Conservation (phyloP, 805 yeast genomes). For the Wickerhamomyces bovis region DNA sequence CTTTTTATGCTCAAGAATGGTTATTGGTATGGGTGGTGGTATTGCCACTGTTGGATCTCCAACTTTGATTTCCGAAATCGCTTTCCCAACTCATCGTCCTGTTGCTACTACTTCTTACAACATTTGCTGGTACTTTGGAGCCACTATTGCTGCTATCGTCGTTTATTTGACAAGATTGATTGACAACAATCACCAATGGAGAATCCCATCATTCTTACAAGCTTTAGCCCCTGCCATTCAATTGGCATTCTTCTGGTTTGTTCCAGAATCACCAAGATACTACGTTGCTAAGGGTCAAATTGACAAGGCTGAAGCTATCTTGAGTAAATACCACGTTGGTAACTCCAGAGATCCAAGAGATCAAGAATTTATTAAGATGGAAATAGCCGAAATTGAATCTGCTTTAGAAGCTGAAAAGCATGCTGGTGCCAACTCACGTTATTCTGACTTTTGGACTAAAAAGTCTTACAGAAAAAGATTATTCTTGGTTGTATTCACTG, state of each 20-base stretch:
- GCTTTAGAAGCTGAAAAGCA: constrained; percentile 36
- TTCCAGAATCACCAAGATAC: constrained; percentile 49
- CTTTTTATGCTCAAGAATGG: constrained; percentile 27
- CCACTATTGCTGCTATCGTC: constrained; percentile 35
- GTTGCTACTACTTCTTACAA: constrained; percentile 30
- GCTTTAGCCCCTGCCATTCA: constrained; percentile 41
- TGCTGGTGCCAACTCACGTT: constrained; percentile 25
- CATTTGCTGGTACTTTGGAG: constrained; percentile 47
- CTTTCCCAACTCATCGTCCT: constrained; percentile 27
- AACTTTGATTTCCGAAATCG: constrained; percentile 40
- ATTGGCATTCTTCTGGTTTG: constrained; percentile 27
- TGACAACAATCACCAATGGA: constrained; percentile 38
- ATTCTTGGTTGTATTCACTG: constrained; percentile 28
- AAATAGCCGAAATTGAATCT: constrained; percentile 33
- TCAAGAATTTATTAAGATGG: constrained; percentile 28
- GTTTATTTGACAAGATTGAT: constrained; percentile 25
- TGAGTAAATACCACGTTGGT: constrained; percentile 34
- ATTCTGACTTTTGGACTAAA: constrained; percentile 30
- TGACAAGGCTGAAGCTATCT: constrained; percentile 37
- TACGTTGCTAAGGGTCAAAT: constrained; percentile 34
- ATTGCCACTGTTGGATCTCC: constrained; percentile 40
- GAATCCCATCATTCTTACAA: constrained; percentile 48
- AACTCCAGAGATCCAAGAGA: constrained; percentile 21
- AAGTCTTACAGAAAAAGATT: constrained; percentile 36
- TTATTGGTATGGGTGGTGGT: constrained; percentile 20